A percentile compares a stretch with the other conserved stretches of the same genome.
Evolutionary conservation across 2,329 filamentous ascomycete species (phyloP).

Genomic region (Trichoderma brevicompactum): DNA sequence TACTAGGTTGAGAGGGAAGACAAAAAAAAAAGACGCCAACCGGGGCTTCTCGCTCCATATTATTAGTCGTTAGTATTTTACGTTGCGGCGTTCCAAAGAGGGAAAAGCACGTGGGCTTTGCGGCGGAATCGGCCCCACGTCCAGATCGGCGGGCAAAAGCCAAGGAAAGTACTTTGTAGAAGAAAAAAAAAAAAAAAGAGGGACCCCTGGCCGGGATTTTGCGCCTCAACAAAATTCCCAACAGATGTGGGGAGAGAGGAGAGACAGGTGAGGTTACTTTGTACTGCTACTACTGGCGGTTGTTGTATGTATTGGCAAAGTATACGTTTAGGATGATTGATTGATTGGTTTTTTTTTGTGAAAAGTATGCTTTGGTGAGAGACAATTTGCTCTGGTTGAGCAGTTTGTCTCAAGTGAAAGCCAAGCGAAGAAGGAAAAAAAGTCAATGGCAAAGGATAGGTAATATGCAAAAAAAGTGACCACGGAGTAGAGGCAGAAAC

Average conservation of each 20-base stretch:
- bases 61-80: no score
- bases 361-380: no score
- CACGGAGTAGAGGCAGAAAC: no score
- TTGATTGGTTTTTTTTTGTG: no score
- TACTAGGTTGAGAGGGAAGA: slow-evolving; percentile 1
- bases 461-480: no score
- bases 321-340: neutral
- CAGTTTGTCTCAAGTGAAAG: no score
- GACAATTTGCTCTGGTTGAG: no score
- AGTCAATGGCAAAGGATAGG: no score
- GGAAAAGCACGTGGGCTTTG: slow-evolving; percentile 21
- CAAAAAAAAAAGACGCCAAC: neutral
- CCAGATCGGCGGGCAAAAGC: slow-evolving; percentile 18
- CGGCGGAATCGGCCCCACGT: slow-evolving; percentile 23
- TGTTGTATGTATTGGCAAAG: no score
- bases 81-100: neutral
- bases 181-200: neutral
- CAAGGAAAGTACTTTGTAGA: no score
- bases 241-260: slow-evolving; percentile 25
- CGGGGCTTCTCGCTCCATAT: no score
- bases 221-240: slow-evolving; percentile 27
- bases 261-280: slow-evolving; percentile 3
- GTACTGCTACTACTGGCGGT: neutral
- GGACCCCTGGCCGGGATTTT: neutral
- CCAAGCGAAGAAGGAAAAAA: no score